Conservation (phyloP, 2,329 filamentous ascomycete genomes). For the Exophiala mesophila region DNA sequence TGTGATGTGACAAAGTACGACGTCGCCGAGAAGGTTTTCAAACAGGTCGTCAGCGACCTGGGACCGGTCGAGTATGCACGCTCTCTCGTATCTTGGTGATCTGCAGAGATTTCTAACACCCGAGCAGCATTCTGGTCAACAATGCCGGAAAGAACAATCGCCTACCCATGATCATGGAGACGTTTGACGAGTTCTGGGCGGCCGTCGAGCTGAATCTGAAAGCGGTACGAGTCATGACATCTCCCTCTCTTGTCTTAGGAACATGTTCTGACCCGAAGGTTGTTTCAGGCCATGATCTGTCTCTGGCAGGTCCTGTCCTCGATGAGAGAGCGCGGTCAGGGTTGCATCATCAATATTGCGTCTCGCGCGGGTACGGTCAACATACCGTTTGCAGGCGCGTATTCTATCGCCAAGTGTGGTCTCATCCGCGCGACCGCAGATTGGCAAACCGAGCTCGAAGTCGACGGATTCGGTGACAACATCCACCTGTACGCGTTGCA, state of each 20-base stretch:
- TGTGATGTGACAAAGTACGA: neutral
- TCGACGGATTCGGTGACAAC: neutral
- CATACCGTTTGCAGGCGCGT: conserved; percentile 4
- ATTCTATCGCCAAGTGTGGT: conserved; percentile 2
- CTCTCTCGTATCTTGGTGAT: conserved; percentile 8
- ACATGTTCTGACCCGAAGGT: no score
- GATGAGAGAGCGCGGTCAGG: conserved; percentile 7
- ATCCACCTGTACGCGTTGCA: conserved; percentile 6
- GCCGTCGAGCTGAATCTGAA: conserved; percentile 6
- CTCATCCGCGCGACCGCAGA: conserved; percentile 3
- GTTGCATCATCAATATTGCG: conserved; percentile 15
- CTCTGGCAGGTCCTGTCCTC: conserved; percentile 6
- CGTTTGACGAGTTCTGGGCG: conserved; percentile 3
- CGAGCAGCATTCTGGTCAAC: conserved; percentile 24
- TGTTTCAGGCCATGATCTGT: conserved; percentile 2
- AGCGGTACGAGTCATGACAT: neutral
- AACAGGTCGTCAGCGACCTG: conserved; percentile 1
- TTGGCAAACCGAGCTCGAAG: conserved; percentile 1
- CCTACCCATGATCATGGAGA: conserved; percentile 17
- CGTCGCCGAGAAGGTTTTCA: neutral
- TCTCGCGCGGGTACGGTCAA: conserved; percentile 11
- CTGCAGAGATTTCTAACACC: conserved; percentile 8
- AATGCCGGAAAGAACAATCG: conserved; percentile 25
- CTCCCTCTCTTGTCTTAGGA: neutral
- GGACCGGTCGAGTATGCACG: conserved; percentile 3